Base-by-base conservation (phyloP, 1,284 basidiomycete species). In the Cutaneotrichosporon spelunceum region DNA sequence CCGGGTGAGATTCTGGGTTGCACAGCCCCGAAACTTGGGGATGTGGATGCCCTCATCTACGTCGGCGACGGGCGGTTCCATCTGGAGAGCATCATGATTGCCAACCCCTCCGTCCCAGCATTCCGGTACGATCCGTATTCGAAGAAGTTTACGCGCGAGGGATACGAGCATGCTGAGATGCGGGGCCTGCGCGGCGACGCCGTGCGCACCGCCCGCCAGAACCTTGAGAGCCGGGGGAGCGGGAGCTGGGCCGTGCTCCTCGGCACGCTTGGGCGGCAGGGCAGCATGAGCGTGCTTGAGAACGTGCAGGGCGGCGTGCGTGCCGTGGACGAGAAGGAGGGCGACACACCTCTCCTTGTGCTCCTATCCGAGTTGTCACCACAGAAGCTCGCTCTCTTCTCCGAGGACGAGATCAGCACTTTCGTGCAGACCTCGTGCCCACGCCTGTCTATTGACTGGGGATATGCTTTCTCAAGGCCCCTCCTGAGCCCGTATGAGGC, bases 61-160 rank as follows among this genome's bases (percentile, higher is more conserved):
- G 85, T 99, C 30, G 96, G 96, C 24, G 96, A 99, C 73, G 96
- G 96, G 21, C 87, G 96, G 14, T 99, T 99, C 81, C 96, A 99
- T 75, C 84, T 99, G 19, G 96, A 99, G 78, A 90, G 91, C 14
- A 94, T 98, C 76, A 99, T 99, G 96, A 98, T 99, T 64, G 93
- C 93, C 30, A 99, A 99, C 77, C 96, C 96, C 0, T 80, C 84
- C n/a, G 85, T 98, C 24, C 93, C 95, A 13, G 94, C 96, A 0
- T 99, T 97, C 82, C 86, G 96, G 30, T 99, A 98, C 79, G 96
- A 99, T 73, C 96, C 96, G 5, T 99, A 99, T 78, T 93, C 92
- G 33, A 99, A 99, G 78, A 94, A 94, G 72, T 84, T 99, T 61
- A 98, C 95, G 5, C 81, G 92, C 66, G 96, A 99, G 75, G 83